These are phyloP conservation scores for Hemisphaericaspora xylofermentans DNA, from an alignment of 1,139 yeast genomes.

Conservation along the genomic window DNA sequence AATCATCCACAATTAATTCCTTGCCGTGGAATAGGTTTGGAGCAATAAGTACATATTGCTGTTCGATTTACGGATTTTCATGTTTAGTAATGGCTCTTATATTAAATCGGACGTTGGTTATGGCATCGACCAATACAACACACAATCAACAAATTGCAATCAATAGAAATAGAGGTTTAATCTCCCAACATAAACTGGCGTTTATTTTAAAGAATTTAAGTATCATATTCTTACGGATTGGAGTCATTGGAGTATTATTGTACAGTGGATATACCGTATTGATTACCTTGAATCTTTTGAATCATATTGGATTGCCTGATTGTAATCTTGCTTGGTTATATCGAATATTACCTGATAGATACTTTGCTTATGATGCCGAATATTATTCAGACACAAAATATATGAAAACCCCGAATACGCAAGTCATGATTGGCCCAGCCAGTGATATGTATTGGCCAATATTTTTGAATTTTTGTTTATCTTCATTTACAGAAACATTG, in stretches of 20 bases:
- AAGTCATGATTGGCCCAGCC: constrained; percentile 49
- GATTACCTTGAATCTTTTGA: constrained; percentile 33
- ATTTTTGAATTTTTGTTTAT: constrained; percentile 58
- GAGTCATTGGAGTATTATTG: constrained; percentile 34
- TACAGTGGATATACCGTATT: constrained; percentile 36
- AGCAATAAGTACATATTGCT: constrained; percentile 29
- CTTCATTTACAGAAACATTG: constrained; percentile 71
- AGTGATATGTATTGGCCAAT: constrained; percentile 64
- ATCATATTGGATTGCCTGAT: constrained; percentile 22
- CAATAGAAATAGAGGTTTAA: constrained; percentile 15
- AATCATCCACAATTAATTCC: constrained; percentile 11
- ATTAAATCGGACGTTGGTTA: constrained; percentile 62
- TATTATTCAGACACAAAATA: constrained; percentile 26
- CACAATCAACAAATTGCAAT: constrained; percentile 23
- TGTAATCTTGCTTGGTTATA: constrained; percentile 21
- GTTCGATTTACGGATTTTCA: constrained; percentile 37
- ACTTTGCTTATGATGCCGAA: constrained; percentile 37
- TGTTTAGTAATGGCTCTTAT: constrained; percentile 65
- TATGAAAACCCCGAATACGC: constrained; percentile 33
- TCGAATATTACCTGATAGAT: constrained; percentile 19
- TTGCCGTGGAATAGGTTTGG: constrained; percentile 18
- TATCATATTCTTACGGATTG: constrained; percentile 33
- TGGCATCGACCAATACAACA: constrained; percentile 57
- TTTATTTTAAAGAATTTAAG: constrained; percentile 21
- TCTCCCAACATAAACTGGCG: constrained; percentile 16